Base-by-base conservation (phyloP, 352 stramenopile genomes). In the Globisporangium viniferum region DNA sequence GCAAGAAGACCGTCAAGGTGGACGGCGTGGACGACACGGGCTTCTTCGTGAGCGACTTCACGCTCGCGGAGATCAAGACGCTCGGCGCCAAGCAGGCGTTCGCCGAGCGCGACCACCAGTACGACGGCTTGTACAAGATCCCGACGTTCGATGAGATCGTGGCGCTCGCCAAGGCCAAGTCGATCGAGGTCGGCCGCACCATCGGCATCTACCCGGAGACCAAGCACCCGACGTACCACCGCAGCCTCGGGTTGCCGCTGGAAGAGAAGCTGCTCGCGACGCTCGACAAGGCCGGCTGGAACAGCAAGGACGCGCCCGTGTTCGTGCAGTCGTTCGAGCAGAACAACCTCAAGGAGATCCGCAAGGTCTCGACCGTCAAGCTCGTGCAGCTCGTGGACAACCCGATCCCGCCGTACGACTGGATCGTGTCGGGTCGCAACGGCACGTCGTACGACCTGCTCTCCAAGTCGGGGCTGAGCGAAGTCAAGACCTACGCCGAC, bases 11-110 rank as follows among this genome's bases (percentile, higher is more conserved):
- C 49, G 78, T 85, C 31, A 78, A 71, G 24, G 66, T 93, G 3
- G 85, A 93, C 56, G 87, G 85, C 53, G 72, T 82, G 29, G 63
- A 78, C 48, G 77, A 79, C 24, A 71, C 73, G 22, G 86, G 90
- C 14, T 98, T 92, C 73, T 98, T 92, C 67, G 86, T 92, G 56
- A 92, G 86, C 66, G 90, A 98, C 71, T 98, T 98, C 84, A 96
- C 89, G 44, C 83, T 95, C 27, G 79, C 79, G 8, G 93, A 98
- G 80, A 84, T 98, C 69, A 91, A 97, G 78, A 84, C 85, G 54
- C 76, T 98, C 46, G 68, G 80, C 8, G 80, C 93, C 54, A 82
- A 88, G 35, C 93, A 98, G 69, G 82, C 88, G 48, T 68, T 97
- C 27, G 54, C 78, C 18, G 77, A 96, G 41, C 80, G 94, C 55